Conservation (phyloP, 2,329 filamentous ascomycete genomes). For the Fusarium pseudograminearum region DNA sequence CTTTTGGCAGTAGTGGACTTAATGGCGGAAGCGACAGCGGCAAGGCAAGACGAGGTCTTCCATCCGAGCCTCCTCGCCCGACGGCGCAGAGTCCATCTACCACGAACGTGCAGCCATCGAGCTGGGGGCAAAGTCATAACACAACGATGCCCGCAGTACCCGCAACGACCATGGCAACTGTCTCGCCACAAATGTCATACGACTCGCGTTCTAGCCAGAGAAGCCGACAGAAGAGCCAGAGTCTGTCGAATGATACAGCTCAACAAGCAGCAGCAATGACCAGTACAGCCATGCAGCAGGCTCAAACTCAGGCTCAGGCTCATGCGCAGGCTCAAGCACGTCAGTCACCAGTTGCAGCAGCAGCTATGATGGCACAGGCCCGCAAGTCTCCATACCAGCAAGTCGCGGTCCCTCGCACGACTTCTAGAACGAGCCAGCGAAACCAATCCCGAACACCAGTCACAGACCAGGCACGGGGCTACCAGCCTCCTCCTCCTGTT, state of each 20-base stretch:
- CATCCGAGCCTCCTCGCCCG: conserved; percentile 26
- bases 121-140: conserved; percentile 27
- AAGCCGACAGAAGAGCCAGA: conserved; percentile 19
- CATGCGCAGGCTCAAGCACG: conserved; percentile 44
- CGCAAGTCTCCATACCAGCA: conserved; percentile 51
- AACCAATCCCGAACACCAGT: conserved; percentile 49
- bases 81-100: conserved; percentile 9
- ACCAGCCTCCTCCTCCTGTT: conserved; percentile 32
- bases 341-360: conserved; percentile 44
- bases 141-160: conserved; percentile 7
- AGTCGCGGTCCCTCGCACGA: conserved; percentile 43
- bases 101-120: conserved; percentile 27
- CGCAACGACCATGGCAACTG: conserved; percentile 17
- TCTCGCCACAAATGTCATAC: conserved; percentile 34
- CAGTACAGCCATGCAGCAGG: conserved; percentile 41
- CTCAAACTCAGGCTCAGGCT: conserved; percentile 32
- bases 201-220: conserved; percentile 8
- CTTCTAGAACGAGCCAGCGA: conserved; percentile 54
- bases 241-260: conserved; percentile 12
- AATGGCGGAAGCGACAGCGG: neutral
- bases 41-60: conserved; percentile 34
- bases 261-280: conserved; percentile 26
- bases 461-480: conserved; percentile 36
- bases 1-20: neutral
- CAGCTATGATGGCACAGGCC: conserved; percentile 50